phyloP scores from a whole-genome alignment of 2,329 filamentous ascomycete genomes.

The Alternaria postmessia region DNA sequence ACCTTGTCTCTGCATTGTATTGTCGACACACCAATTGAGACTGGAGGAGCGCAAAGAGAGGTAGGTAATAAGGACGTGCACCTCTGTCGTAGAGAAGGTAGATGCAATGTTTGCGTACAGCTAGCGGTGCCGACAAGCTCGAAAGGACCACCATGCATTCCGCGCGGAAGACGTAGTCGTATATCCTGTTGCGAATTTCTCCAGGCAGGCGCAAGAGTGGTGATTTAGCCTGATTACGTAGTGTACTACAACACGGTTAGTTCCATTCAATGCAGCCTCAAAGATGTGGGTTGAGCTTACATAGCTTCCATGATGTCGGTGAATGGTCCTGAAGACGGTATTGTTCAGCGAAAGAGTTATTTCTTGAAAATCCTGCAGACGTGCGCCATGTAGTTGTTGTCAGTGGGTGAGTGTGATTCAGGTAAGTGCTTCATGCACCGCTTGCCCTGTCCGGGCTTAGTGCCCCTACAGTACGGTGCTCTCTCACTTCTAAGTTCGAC shows the following conservation, averaged over 20 bases:
- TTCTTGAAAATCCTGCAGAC: background rate
- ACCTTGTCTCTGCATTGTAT: background rate
- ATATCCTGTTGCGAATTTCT: background rate
- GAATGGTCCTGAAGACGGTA: background rate
- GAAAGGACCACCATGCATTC: no score
- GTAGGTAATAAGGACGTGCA: no score
- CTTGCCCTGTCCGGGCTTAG: background rate
- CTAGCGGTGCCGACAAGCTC: no score
- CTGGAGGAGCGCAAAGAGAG: background rate
- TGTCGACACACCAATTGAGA: background rate
- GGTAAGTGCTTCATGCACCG: background rate
- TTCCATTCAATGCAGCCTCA: background rate
- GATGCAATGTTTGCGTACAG: no score
- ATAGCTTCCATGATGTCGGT: background rate
- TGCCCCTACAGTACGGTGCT: background rate
- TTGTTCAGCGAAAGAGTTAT: accelerated
- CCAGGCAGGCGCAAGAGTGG: background rate
- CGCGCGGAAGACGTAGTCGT: background rate
- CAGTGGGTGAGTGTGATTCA: background rate
- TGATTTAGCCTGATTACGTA: background rate
- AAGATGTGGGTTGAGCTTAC: background rate
- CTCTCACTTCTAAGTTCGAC: background rate
- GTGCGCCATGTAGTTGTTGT: background rate
- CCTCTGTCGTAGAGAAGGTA: background rate
- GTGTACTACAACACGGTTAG: background rate